Evolutionary conservation across 2,329 filamentous ascomycete species (phyloP).

Genomic region (Calonectria montana): DNA sequence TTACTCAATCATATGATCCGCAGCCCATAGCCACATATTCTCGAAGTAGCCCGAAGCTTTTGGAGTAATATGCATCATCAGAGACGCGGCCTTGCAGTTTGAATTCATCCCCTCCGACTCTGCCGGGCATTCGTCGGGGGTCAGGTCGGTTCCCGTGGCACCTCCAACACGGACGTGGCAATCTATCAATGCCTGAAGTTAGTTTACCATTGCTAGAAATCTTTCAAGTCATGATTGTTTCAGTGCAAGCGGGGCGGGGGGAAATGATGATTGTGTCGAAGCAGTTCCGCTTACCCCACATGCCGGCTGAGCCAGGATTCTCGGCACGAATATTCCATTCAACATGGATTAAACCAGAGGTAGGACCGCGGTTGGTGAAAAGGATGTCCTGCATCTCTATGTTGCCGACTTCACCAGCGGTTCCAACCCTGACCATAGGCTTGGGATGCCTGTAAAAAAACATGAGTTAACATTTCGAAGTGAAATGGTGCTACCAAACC

Average conservation of each 20-base stretch:
- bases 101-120: background rate
- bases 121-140: background rate
- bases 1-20: background rate
- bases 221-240: no score
- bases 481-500: background rate
- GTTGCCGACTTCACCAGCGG: constrained; percentile 64
- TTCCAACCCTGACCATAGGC: constrained; percentile 68
- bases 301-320: constrained; percentile 54
- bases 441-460: background rate
- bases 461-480: background rate
- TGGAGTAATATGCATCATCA: background rate
- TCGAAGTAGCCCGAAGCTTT: background rate
- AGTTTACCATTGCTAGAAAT: no score
- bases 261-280: no score
- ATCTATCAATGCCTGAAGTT: background rate
- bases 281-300: constrained; percentile 57
- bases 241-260: no score
- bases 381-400: constrained; percentile 76
- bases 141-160: background rate
- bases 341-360: constrained; percentile 70
- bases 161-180: background rate
- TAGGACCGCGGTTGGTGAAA: constrained; percentile 67
- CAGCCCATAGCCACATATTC: background rate
- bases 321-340: constrained; percentile 65
- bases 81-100: background rate